Conservation (phyloP, 2,329 filamentous ascomycete species). For the Claviceps arundinis region DNA sequence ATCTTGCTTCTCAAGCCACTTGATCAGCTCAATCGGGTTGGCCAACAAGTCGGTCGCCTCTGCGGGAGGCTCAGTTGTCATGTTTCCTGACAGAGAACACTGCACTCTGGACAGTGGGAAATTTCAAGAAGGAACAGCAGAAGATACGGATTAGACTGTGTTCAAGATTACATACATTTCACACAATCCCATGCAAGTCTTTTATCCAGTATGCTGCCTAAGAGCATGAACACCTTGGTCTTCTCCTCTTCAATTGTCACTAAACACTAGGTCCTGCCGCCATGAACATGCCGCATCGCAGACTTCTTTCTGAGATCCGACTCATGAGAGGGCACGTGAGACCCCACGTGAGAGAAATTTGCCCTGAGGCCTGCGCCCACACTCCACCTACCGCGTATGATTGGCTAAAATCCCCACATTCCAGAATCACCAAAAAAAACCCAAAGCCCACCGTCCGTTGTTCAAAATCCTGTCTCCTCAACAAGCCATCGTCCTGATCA, state of each 20-base stretch:
- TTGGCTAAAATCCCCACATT: slow-evolving; percentile 12
- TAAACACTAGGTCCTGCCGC: no score
- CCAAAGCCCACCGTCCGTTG: slow-evolving; percentile 5
- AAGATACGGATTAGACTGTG: background rate
- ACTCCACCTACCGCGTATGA: slow-evolving; percentile 12
- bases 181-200: background rate
- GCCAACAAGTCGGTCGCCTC: slow-evolving; percentile 20
- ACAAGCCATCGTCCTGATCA: slow-evolving; percentile 33
- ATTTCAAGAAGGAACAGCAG: background rate
- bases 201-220: background rate
- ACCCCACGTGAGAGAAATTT: slow-evolving; percentile 21
- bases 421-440: slow-evolving; percentile 14
- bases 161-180: slow-evolving; percentile 1
- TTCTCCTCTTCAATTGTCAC: background rate
- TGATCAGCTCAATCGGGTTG: slow-evolving; percentile 23
- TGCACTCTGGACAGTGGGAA: background rate
- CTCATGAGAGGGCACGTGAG: slow-evolving; percentile 15
- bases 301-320: background rate
- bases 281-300: background rate
- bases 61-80: slow-evolving; percentile 11
- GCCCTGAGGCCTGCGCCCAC: slow-evolving; percentile 19
- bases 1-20: slow-evolving; percentile 31
- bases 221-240: background rate
- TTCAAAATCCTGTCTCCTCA: slow-evolving; percentile 8
- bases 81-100: slow-evolving; percentile 3